Evolutionary conservation across 129 eudicot genomes (phyloP).

Genomic region (Flaveria robusta): DNA sequence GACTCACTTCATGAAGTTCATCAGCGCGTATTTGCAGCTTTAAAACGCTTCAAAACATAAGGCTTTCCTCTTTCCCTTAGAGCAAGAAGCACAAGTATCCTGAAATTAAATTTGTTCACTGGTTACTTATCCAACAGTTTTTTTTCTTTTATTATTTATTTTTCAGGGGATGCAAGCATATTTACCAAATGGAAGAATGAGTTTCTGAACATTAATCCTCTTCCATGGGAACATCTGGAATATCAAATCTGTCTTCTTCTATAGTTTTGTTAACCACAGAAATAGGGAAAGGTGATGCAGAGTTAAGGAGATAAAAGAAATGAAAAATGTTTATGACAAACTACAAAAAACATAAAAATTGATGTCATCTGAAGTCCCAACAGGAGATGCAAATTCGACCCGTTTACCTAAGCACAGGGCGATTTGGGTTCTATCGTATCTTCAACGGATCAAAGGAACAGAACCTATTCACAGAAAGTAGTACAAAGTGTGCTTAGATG

Average conservation of each 20-base stretch:
- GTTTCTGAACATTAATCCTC: slow-evolving; percentile 52
- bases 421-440: not conserved
- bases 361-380: too few relatives aligned
- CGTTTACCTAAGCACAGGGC: not conserved
- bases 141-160: too few relatives aligned
- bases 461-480: not conserved
- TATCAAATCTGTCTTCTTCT: slow-evolving; percentile 85
- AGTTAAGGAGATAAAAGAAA: slow-evolving; percentile 45
- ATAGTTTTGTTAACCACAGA: slow-evolving; percentile 63
- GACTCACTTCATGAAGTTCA: not conserved
- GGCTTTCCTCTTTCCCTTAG: not conserved
- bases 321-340: not conserved
- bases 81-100: not conserved
- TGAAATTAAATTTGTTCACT: not conserved
- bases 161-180: too few relatives aligned
- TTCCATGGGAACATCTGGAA: slow-evolving; percentile 98
- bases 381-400: too few relatives aligned
- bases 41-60: not conserved
- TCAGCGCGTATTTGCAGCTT: not conserved
- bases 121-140: not conserved
- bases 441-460: not conserved
- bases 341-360: too few relatives aligned
- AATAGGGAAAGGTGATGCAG: slow-evolving; percentile 56
- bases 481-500: too few relatives aligned
- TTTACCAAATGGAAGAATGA: not conserved